Base-by-base conservation (phyloP, 345 rosid genomes). In the Excoecaria agallocha region DNA sequence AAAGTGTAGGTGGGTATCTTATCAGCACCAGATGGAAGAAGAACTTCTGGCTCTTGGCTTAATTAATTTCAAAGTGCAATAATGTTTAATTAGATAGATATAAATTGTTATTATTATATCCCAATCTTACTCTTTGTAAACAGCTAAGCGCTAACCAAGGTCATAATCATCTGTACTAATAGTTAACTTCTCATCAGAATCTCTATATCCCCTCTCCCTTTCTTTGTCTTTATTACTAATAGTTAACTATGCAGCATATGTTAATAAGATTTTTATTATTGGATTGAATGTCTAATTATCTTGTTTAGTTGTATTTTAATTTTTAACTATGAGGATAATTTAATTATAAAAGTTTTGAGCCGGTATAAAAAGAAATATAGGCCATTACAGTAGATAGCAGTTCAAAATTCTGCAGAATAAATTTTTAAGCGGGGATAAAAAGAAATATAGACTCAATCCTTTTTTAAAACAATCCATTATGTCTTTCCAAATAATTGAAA, bases 1-100 rank as follows among this genome's bases (percentile, higher is more conserved):
- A 79, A 66, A 92, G 94, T 19, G 81, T 83, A 48, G 84, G 97
- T 66, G 97, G 99, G 24, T 96, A 93, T 70, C 85, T 96, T 60
- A 87, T 96, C 74, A 96, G 86, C 91, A 96, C 98, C 70, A 80
- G 92, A 72, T 88, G 94, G 92, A 97, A 88, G 85, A 96, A 90
- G 65, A 88, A 96, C 73, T 96, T 96, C 91, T 96, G 99, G 98
- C 98, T 96, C 51, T 75, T 93, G 77, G 99, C 98, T 66, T 96
- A 85, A 64, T 11, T 48, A 24, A n/a, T 2, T 62, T 19, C 10
- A n/a, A n/a, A 12, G 49, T 16, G 30, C 24, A 58, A 65, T 16
- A 12, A 22, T 24, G 64, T 55, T 1, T 41, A 54, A 15, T 73
- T 41, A 38, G 51, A 62, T 62, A 0, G 3, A 30, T 30, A 30